Evolutionary conservation across 805 yeast genomes (phyloP).

Genomic region (Candida dendrica): DNA sequence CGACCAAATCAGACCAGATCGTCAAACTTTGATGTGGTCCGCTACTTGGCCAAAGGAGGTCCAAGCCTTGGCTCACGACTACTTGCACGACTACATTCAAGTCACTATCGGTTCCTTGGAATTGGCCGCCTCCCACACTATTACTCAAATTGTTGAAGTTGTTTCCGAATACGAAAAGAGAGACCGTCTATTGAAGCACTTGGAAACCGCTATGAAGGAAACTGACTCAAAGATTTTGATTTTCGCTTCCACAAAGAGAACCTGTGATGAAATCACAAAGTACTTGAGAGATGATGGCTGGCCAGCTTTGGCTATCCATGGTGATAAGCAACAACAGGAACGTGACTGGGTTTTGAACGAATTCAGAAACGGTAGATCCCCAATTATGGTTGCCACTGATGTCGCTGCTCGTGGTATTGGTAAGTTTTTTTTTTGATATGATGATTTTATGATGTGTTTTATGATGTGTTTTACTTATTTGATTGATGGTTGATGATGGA

Average conservation of each 20-base stretch:
- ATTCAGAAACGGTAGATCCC: constrained; percentile 87
- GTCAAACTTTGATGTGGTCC: constrained; percentile 99
- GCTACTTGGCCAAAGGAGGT: constrained; percentile 99
- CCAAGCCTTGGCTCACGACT: constrained; percentile 86
- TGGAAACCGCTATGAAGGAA: constrained; percentile 70
- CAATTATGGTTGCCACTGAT: constrained; percentile 98
- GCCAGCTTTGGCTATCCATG: constrained; percentile 98
- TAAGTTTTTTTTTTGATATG: constrained; percentile 41
- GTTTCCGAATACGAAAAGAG: constrained; percentile 89
- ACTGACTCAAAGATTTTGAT: constrained; percentile 72
- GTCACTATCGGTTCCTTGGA: constrained; percentile 95
- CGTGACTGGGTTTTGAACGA: constrained; percentile 98
- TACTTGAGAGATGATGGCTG: constrained; percentile 94
- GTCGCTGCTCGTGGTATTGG: constrained; percentile 99
- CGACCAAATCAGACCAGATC: constrained; percentile 97
- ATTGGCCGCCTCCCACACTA: constrained; percentile 93
- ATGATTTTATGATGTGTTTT: not conserved
- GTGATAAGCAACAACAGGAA: constrained; percentile 95
- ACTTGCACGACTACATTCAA: constrained; percentile 87
- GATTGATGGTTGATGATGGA: not conserved
- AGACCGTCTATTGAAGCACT: constrained; percentile 77
- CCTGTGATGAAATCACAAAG: constrained; percentile 90
- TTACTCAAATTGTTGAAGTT: constrained; percentile 89
- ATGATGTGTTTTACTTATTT: not conserved
- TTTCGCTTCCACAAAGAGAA: constrained; percentile 95